Base-by-base conservation (phyloP, 148 eudicot species). In the Chenopodium berlandieri region DNA sequence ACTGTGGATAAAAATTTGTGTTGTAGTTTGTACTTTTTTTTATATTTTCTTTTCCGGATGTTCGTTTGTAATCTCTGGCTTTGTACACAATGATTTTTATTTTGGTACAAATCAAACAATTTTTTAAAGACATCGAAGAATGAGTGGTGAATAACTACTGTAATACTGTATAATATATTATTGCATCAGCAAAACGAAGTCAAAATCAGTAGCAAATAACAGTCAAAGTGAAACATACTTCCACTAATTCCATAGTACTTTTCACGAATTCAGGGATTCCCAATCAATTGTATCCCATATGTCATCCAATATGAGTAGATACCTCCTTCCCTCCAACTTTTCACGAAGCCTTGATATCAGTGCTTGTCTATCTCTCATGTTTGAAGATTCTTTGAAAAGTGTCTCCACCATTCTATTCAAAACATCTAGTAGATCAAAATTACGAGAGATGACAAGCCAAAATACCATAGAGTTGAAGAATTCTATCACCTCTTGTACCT, bases 281-380 rank as follows among this genome's bases (percentile, higher is more conserved):
- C 81, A 79, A 20, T 52, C 66, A 52, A 70, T 17, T 79, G 81
- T 69, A 48, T 34, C 74, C 81, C 81, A 70, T 20, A 79, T 75
- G 11, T 79, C 81, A 79, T 79, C 81, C 2, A 79, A 64, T 71
- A 79, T 44, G 27, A 79, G 75, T 60, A 79, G 54, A 34, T 54
- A 79, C 81, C 64, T 79, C 75, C 34, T 56, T 4, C 11, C 50
- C 6, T 71, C 71, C 64, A 79, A 12, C 81, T 60, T 79, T 8
- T 16, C 27, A 23, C 23, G 5, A 50, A 79, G 60, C 65, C 71
- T 54, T 32, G 10, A 20, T 20, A 54, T 25, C 52, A 79, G 2
- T 54, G 75, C 27, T 17, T 5, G 22, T 30, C 47, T 48, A n/a
- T 78, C 27, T 1, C 32, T 20, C 81, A 79, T 30, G 20, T 79